A percentile compares a stretch with the other conserved stretches of the same genome.
These are phyloP conservation scores for Amanita fuliginea DNA, from an alignment of 768 basidiomycete genomes.

Conservation along the genomic window DNA sequence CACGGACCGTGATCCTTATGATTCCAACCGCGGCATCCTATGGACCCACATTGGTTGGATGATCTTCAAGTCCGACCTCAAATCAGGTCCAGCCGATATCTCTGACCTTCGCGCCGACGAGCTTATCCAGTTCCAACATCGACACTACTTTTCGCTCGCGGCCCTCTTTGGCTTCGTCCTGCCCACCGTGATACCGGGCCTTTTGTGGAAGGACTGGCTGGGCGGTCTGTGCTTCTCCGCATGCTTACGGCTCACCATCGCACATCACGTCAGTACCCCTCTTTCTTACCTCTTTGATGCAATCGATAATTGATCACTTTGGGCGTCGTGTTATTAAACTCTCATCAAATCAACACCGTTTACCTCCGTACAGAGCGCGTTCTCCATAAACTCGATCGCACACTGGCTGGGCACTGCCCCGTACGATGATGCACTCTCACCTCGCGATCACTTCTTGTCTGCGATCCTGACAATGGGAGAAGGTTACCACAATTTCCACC, in stretches of 20 bases:
- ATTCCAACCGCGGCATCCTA: slow-evolving; percentile 64
- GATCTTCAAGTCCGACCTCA: slow-evolving; percentile 62
- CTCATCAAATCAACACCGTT: background rate
- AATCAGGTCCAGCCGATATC: slow-evolving; percentile 60
- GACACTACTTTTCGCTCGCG: slow-evolving; percentile 54
- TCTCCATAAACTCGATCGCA: slow-evolving; percentile 83
- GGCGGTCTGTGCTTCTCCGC: slow-evolving; percentile 73
- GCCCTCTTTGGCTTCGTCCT: slow-evolving; percentile 60
- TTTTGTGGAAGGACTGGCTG: slow-evolving; percentile 65
- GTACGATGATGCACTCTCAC: slow-evolving; percentile 72
- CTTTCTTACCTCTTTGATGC: background rate
- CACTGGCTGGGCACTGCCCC: slow-evolving; percentile 76
- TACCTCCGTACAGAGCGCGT: slow-evolving; percentile 47
- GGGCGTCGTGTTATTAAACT: background rate
- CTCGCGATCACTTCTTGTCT: slow-evolving; percentile 71
- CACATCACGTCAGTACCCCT: slow-evolving; percentile 59
- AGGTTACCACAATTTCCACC: slow-evolving; percentile 87
- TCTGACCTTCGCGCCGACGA: slow-evolving; percentile 62
- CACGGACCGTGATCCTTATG: slow-evolving; percentile 79
- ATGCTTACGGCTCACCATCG: slow-evolving; percentile 59
- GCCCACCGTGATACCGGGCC: slow-evolving; percentile 57
- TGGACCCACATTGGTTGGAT: slow-evolving; percentile 86
- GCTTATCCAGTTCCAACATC: slow-evolving; percentile 72
- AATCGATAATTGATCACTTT: background rate
- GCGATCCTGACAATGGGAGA: slow-evolving; percentile 81